Conservation (phyloP, 805 yeast species). For the Candida koratica region DNA sequence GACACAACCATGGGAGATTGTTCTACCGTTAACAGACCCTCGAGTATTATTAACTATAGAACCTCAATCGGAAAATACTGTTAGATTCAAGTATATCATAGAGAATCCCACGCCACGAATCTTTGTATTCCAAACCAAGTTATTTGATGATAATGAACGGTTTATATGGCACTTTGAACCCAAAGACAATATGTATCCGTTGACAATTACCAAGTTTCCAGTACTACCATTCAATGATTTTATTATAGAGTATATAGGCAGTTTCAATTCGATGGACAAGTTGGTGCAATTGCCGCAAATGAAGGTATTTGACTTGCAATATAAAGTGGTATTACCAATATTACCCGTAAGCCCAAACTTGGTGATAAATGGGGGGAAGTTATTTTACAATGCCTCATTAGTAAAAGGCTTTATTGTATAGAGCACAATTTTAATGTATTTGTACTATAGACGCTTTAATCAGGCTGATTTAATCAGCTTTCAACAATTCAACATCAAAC, state of each 20-base stretch:
- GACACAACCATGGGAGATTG: slow-evolving; percentile 46
- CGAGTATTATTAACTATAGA: slow-evolving; percentile 49
- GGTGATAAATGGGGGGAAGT: slow-evolving; percentile 14
- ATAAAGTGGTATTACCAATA: slow-evolving; percentile 56
- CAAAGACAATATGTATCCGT: slow-evolving; percentile 25
- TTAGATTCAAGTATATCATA: slow-evolving; percentile 45
- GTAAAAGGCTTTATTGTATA: too few species aligned
- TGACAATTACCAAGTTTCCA: slow-evolving; percentile 37
- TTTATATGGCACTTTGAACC: slow-evolving; percentile 25
- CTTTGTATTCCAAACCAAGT: slow-evolving; percentile 55
- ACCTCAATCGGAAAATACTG: slow-evolving; percentile 8
- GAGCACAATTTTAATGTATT: too few species aligned
- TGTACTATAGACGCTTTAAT: too few species aligned
- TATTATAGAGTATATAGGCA: slow-evolving; percentile 30
- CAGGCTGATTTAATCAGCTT: slow-evolving; percentile 42
- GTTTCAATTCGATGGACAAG: slow-evolving; percentile 9
- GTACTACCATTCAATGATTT: slow-evolving; percentile 62
- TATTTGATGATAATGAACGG: slow-evolving; percentile 24
- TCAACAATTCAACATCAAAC: slow-evolving; percentile 73
- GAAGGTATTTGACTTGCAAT: slow-evolving; percentile 64
- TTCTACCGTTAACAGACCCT: slow-evolving; percentile 66
- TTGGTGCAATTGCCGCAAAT: slow-evolving; percentile 51
- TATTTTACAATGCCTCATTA: slow-evolving; percentile 18
- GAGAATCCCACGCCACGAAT: slow-evolving; percentile 76
- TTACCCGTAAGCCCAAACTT: slow-evolving; percentile 23